Base-by-base conservation (phyloP, 164 flowering plant species). In the Platanus orientalis region DNA sequence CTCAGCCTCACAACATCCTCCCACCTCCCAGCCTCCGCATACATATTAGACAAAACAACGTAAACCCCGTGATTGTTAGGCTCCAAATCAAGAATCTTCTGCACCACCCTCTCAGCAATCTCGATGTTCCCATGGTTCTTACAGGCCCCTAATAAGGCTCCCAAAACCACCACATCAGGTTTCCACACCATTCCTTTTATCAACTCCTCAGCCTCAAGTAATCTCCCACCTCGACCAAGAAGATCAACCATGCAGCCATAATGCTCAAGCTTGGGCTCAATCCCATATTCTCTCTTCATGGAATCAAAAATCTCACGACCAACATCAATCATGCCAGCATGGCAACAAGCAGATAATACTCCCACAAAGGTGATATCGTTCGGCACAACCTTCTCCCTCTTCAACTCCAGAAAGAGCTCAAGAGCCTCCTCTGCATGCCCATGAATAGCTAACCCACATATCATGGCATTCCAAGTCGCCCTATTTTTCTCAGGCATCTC, bases 181-280 rank as follows among this genome's bases (percentile, higher is more conserved):
- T 79, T 73, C 80, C 83, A 77, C 7, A 27, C 24, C 92, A 87
- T 84, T 25, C 74, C 72, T 52, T 72, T 77, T 54, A 87, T 76
- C 72, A 87, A 57, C 62, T 80, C 69, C 71, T 87, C 88, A 1
- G 92, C 92, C 63, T 87, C 92, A 2, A 48, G 1, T 52, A 84
- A 34, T 60, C 52, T 68, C 57, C 89, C 92, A 49, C 61, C 58
- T 40, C 85, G 72, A 20, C 92, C 85, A 27, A 86, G 77, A 50
- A 85, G 70, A 69, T 83, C 83, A 27, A 80, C 86, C 83, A 85
- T 79, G 78, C 90, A 85, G 5, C 90, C 82, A 51, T 78, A 85
- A 54, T 85, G 90, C 74, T 83, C 84, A 45, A 85, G 58, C 62
- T 76, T 80, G 27, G 87, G 89, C 39, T 80, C 84, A 48, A 87